These are phyloP conservation scores for Heliosperma pusillum DNA, from an alignment of 148 eudicot species.

Conservation along the genomic window DNA sequence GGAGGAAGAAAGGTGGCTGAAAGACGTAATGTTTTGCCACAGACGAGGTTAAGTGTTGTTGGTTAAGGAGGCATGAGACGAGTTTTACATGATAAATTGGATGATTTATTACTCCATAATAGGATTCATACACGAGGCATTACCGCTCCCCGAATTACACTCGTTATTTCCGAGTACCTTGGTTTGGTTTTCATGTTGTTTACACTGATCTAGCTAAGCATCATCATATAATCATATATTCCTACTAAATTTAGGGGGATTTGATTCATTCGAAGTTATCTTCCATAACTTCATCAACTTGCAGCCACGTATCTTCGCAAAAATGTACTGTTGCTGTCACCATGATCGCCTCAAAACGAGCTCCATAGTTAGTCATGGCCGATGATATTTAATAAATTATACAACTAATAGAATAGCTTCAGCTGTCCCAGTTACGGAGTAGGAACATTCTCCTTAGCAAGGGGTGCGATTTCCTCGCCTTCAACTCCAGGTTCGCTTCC, in stretches of 20 bases:
- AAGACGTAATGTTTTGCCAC: too few species aligned
- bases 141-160: neutral
- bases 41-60: too few species aligned
- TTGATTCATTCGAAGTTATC: neutral
- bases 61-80: too few species aligned
- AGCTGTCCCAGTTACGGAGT: slow-evolving; percentile 24
- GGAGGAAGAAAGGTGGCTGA: too few species aligned
- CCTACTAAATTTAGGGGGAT: neutral
- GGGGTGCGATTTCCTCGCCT: slow-evolving; percentile 79
- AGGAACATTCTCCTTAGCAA: slow-evolving; percentile 74
- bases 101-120: too few species aligned
- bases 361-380: neutral
- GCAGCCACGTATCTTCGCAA: neutral
- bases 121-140: neutral
- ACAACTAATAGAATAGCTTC: neutral
- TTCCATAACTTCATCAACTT: neutral
- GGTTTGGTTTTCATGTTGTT: neutral
- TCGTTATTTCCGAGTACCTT: neutral
- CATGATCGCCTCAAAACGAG: neutral
- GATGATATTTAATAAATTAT: neutral
- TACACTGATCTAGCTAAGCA: neutral
- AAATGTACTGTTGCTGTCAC: neutral
- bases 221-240: neutral
- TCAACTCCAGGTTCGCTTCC: slow-evolving; percentile 69
- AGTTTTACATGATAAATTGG: too few species aligned